Evolutionary conservation across 768 basidiomycete species (phyloP), one percentile per base, ranked within the genome.

Genomic region (Cystofilobasidium capitatum): DNA sequence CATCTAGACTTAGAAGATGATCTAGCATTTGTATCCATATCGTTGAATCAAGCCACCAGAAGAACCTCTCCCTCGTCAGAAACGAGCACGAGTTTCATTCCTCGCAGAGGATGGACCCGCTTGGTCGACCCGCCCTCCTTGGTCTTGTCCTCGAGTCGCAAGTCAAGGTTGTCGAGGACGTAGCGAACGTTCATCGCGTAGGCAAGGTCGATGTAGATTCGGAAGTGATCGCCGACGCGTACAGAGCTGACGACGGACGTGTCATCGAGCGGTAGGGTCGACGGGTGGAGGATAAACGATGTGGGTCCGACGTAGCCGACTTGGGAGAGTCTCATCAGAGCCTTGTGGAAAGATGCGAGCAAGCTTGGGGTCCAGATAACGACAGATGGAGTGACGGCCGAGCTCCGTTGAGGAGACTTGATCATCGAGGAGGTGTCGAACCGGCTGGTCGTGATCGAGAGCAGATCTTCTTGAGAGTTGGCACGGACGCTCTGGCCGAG

Each of bases 191-290:
- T 24, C n/a, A 54, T 33, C 37, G 63, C 63, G 35, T 64, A 64
- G 10, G 63, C 54, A 14, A 64, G 49, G 49, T 64, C 63, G 63
- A 64, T 36, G 36, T 64, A 64, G 49, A 64, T 55, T 14, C 63
- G 47, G n/a, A 37, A 49, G 49, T 64, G 63, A 39, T 64, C 63
- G 7, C 63, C 47, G 35, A 55, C 24, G 37, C 36, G 20, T 16
- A 39, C 36, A n/a, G 2, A 8, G 16, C n/a, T 35, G 44, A 24
- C 16, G 63, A n/a, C 33, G 31, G 17, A 1, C 35, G 36, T n/a
- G 35, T 37, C 47, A n/a, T 33, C n/a, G 45, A 47, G 45, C 26
- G 62, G 40, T n/a, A 45, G 39, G 17, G 63, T 64, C 49, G 63
- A 55, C 12, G 6, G 63, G n/a, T 64, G 63, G 36, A 64, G 63